phyloP scores from a whole-genome alignment of 129 eudicot genomes.

The Cynara cardunculus region DNA sequence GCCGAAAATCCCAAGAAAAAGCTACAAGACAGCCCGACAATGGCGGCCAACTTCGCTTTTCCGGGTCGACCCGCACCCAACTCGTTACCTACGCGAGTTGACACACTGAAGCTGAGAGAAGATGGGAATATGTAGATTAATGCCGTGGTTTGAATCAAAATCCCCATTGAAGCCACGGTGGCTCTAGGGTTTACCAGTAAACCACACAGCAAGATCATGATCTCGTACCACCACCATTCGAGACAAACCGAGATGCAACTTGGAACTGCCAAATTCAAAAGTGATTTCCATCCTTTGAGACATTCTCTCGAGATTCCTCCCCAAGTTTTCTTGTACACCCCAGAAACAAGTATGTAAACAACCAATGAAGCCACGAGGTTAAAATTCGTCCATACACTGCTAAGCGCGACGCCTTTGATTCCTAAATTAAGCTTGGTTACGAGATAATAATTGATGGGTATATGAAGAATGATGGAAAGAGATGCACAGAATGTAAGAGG shows the following conservation, averaged over 20 bases:
- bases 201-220: slow-evolving; percentile 82
- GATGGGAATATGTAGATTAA: slow-evolving; percentile 86
- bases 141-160: slow-evolving; percentile 74
- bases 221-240: slow-evolving; percentile 98
- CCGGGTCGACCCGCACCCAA: slow-evolving; percentile 64
- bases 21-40: slow-evolving; percentile 58
- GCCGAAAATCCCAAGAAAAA: slow-evolving; percentile 61
- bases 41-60: slow-evolving; percentile 65
- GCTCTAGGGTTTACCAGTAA: slow-evolving; percentile 54
- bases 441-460: slow-evolving; percentile 64
- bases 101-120: slow-evolving; percentile 72
- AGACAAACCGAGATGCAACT: slow-evolving; percentile 86
- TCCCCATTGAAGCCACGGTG: slow-evolving; percentile 91
- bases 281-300: slow-evolving; percentile 51
- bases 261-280: slow-evolving; percentile 60
- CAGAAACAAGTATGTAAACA: slow-evolving; percentile 50
- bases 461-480: slow-evolving; percentile 55
- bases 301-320: slow-evolving; percentile 51
- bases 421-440: slow-evolving; percentile 55
- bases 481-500: slow-evolving; percentile 77
- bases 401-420: slow-evolving; percentile 66
- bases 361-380: slow-evolving; percentile 54
- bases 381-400: slow-evolving; percentile 63
- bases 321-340: slow-evolving; percentile 65
- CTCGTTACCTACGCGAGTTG: slow-evolving; percentile 80